Percentiles rank a stretch among this genome's conserved stretches.
Conservation (phyloP, 306 rosid genomes). For the Medicago truncatula region MtrunA17r5.0-ANR NC_053048.1:49041001-49041500, state of each 20-base stretch:
- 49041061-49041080: constrained; percentile 55
- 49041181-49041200: constrained; percentile 42
- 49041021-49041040: constrained; percentile 67
- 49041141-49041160: constrained; percentile 40
- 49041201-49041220: constrained; percentile 54
- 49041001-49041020: constrained; percentile 22
- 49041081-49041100: constrained; percentile 42
- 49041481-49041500: too few relatives aligned
- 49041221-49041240: constrained; percentile 79
- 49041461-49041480: too few relatives aligned
- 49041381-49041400: neutral
- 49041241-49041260: constrained; percentile 83
- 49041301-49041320: constrained; percentile 67
- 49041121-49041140: constrained; percentile 36
- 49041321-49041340: neutral
- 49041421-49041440: neutral
- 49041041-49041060: constrained; percentile 70
- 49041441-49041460: neutral
- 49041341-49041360: neutral
- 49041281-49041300: constrained; percentile 76
- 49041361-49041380: neutral
- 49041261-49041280: constrained; percentile 89
- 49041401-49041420: neutral
- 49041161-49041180: constrained; percentile 40
- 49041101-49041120: constrained; percentile 46